phyloP scores from a whole-genome alignment of 176 grass and related monocot species.

The Aegilops speltoides region DNA sequence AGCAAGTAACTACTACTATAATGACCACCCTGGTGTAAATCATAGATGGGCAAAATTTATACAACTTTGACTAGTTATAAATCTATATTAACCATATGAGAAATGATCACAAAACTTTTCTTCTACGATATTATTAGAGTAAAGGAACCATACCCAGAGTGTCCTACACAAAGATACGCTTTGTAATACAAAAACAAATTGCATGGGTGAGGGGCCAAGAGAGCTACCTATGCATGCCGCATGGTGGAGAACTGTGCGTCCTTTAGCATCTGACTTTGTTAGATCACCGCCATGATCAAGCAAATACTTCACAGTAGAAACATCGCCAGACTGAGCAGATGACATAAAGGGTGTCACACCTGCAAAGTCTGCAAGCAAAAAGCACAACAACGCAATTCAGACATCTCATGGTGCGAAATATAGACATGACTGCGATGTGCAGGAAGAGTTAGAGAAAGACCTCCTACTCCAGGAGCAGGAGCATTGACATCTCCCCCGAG shows the following conservation, averaged over 20 bases:
- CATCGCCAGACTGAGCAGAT: constrained; percentile 12
- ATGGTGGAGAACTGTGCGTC: constrained; percentile 24
- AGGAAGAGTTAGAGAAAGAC: constrained; percentile 2
- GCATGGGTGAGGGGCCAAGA: not conserved
- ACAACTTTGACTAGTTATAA: no score
- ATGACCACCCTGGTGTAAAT: not conserved
- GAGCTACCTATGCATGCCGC: not conserved
- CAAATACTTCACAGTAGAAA: constrained; percentile 27
- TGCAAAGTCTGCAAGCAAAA: not conserved
- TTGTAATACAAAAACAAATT: not conserved
- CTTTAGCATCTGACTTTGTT: constrained; percentile 8
- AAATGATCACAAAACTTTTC: not conserved
- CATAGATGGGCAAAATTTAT: not conserved
- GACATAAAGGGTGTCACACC: constrained; percentile 22
- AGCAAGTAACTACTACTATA: not conserved
- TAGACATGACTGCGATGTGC: no score
- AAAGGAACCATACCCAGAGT: no score
- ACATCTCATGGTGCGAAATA: not conserved
- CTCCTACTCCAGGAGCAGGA: not conserved
- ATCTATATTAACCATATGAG: no score
- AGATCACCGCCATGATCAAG: constrained; percentile 36
- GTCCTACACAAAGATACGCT: not conserved
- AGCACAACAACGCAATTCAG: not conserved
- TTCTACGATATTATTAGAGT: not conserved
- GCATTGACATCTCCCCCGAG: constrained; percentile 25